A percentile compares a stretch with the other conserved stretches of the same genome.
Conservation (phyloP, 1,284 basidiomycete species). For the Trametes hirsuta region DNA sequence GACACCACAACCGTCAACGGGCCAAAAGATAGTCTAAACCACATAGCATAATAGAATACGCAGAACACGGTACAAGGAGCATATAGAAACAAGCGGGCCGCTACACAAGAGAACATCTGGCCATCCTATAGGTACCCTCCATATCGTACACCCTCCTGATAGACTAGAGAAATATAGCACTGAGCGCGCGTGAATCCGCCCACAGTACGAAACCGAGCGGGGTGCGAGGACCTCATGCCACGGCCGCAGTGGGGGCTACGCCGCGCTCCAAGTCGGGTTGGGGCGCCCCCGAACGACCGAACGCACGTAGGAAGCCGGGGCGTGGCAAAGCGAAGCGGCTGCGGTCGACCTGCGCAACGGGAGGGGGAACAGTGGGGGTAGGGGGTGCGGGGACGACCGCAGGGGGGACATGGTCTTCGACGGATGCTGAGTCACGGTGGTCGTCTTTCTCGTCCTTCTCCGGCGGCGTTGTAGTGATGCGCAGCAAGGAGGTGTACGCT, state of each 20-base stretch:
- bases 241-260: slow-evolving; percentile 20
- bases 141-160: slow-evolving; percentile 4
- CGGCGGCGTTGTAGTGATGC: slow-evolving; percentile 78
- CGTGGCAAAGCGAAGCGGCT: slow-evolving; percentile 38
- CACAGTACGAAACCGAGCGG: neutral
- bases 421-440: slow-evolving; percentile 40
- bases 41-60: neutral
- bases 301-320: slow-evolving; percentile 36
- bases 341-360: slow-evolving; percentile 25
- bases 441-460: slow-evolving; percentile 45
- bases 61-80: neutral
- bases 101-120: neutral
- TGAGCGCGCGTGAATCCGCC: neutral
- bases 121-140: neutral
- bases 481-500: slow-evolving; percentile 87
- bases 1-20: neutral
- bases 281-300: slow-evolving; percentile 30
- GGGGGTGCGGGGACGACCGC: neutral
- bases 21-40: neutral
- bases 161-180: neutral
- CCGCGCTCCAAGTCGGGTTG: slow-evolving; percentile 44
- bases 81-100: neutral
- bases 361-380: slow-evolving; percentile 8
- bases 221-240: slow-evolving; percentile 2
- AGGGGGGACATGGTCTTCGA: slow-evolving; percentile 34